Percentiles rank a stretch among this genome's conserved stretches.
Evolutionary conservation across 2,329 filamentous ascomycete genomes (phyloP).

Genomic region (Ophidiomyces ophidiicola): DNA sequence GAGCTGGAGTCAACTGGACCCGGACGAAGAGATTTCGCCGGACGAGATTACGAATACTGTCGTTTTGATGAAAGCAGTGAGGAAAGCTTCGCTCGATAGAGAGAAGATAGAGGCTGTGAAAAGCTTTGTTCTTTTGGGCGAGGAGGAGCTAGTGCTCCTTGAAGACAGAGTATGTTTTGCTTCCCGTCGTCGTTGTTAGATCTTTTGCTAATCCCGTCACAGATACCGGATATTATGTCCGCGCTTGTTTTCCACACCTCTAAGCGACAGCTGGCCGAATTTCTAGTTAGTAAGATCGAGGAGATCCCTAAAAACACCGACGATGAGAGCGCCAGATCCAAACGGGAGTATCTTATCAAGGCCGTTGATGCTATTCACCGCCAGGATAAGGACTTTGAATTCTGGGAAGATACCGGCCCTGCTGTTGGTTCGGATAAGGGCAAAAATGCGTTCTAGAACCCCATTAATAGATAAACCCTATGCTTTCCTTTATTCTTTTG

Average conservation of each 20-base stretch:
- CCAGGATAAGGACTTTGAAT: constrained; percentile 69
- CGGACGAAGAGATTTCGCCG: constrained; percentile 32
- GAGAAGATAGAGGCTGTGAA: constrained; percentile 79
- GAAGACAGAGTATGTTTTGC: constrained; percentile 42
- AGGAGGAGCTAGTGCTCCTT: constrained; percentile 63
- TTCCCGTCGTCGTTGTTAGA: not conserved
- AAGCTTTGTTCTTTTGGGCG: constrained; percentile 66
- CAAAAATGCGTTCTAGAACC: too few species aligned
- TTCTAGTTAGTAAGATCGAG: constrained; percentile 54
- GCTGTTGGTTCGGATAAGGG: constrained; percentile 4
- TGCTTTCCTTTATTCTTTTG: too few species aligned
- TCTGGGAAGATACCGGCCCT: constrained; percentile 59
- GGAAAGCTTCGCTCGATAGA: constrained; percentile 64
- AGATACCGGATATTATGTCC: constrained; percentile 76
- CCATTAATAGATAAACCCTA: not conserved
- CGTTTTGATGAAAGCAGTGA: constrained; percentile 56
- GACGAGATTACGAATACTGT: constrained; percentile 54
- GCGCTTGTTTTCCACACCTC: constrained; percentile 84
- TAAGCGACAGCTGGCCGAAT: constrained; percentile 59
- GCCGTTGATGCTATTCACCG: constrained; percentile 61
- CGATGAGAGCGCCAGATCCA: constrained; percentile 36
- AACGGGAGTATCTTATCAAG: constrained; percentile 56
- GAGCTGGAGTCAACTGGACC: constrained; percentile 24
- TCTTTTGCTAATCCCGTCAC: constrained; percentile 7
- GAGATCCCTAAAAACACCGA: constrained; percentile 32